phyloP scores from a whole-genome alignment of 345 rosid species.

The Linum trigynum region DNA sequence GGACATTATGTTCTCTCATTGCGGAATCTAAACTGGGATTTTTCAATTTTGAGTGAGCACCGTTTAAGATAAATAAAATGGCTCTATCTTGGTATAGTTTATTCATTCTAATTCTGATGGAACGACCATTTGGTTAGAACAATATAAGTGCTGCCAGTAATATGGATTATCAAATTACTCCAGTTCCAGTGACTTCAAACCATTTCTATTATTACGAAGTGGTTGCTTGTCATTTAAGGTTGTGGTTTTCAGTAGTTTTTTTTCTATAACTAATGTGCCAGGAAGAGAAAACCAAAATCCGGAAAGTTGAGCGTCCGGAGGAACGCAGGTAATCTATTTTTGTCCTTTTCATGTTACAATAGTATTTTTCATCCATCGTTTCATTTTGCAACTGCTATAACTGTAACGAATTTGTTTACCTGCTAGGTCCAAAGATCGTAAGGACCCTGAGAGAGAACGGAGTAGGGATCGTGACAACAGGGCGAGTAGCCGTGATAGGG shows the following conservation, averaged over 20 bases:
- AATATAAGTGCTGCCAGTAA: too few species aligned
- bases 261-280: slow-evolving; percentile 29
- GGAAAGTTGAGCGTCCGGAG: slow-evolving; percentile 50
- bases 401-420: background rate
- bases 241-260: slow-evolving; percentile 19
- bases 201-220: background rate
- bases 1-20: background rate
- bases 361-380: background rate
- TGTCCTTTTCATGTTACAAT: background rate
- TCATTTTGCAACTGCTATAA: background rate
- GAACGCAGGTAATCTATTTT: slow-evolving; percentile 33
- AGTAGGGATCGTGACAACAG: slow-evolving; percentile 57
- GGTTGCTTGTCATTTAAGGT: background rate
- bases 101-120: too few species aligned
- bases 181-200: background rate
- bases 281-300: slow-evolving; percentile 78
- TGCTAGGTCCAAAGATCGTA: slow-evolving; percentile 70
- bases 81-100: background rate
- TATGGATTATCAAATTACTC: background rate
- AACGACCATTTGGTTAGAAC: too few species aligned
- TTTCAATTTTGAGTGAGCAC: too few species aligned
- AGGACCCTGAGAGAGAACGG: slow-evolving; percentile 43
- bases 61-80: background rate
- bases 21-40: background rate
- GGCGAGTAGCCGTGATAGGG: slow-evolving; percentile 13